A percentile compares a stretch with the other conserved stretches of the same genome.
Conservation (phyloP, 345 rosid genomes). For the Raphanus raphanistrum region DNA sequence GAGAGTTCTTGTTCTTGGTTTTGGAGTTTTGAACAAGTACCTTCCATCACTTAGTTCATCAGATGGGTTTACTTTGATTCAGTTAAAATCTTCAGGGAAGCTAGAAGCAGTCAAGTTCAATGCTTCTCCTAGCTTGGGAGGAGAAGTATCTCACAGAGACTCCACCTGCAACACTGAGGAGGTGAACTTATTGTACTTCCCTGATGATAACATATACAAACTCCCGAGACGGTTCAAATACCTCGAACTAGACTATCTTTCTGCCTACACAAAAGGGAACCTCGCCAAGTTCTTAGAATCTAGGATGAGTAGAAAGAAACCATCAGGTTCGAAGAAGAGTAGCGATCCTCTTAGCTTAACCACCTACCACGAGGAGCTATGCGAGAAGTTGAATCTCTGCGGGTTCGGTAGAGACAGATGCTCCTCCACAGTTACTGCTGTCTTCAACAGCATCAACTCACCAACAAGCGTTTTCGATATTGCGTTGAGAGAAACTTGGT, state of each 20-base stretch:
- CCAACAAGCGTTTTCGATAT: constrained; percentile 61
- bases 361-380: constrained; percentile 49
- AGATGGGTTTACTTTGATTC: constrained; percentile 63
- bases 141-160: constrained; percentile 41
- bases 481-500: constrained; percentile 58
- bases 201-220: constrained; percentile 45
- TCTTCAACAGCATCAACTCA: constrained; percentile 46
- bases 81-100: constrained; percentile 69
- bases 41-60: constrained; percentile 32
- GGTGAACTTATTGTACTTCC: constrained; percentile 43
- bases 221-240: constrained; percentile 51
- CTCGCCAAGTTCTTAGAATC: constrained; percentile 45
- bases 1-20: constrained; percentile 60
- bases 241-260: constrained; percentile 51
- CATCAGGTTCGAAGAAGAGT: constrained; percentile 16
- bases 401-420: constrained; percentile 51
- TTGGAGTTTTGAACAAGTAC: constrained; percentile 52
- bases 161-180: constrained; percentile 20
- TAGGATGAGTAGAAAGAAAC: constrained; percentile 31
- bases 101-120: constrained; percentile 57
- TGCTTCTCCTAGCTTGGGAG: constrained; percentile 45
- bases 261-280: constrained; percentile 47
- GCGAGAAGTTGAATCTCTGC: constrained; percentile 52
- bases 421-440: constrained; percentile 43
- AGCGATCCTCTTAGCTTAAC: constrained; percentile 34